Evolutionary conservation across 2,329 filamentous ascomycete genomes (phyloP).

Genomic region (Epichloe bromicola): DNA sequence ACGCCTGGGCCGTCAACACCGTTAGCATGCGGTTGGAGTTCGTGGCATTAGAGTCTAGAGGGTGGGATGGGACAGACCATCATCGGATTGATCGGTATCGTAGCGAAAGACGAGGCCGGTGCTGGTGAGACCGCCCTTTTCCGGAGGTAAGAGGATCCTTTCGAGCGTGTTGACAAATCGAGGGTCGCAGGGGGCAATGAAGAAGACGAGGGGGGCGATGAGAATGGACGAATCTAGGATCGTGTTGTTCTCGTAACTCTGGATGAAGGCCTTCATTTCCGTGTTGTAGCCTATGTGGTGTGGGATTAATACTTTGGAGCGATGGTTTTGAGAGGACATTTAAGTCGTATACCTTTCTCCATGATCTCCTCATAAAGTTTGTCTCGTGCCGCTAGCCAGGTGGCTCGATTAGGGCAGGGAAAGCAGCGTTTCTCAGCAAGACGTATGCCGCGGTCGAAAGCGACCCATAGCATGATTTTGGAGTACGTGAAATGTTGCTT

Average conservation of each 20-base stretch:
- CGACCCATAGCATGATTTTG: constrained; percentile 77
- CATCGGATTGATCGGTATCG: constrained; percentile 53
- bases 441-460: constrained; percentile 61
- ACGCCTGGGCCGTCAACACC: constrained; percentile 37
- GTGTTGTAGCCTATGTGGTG: constrained; percentile 40
- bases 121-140: constrained; percentile 63
- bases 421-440: constrained; percentile 64
- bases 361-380: constrained; percentile 62
- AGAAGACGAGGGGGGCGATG: constrained; percentile 68
- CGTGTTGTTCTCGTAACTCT: constrained; percentile 61
- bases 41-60: too few species aligned
- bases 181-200: constrained; percentile 65
- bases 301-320: not conserved
- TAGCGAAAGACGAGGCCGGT: constrained; percentile 67
- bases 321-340: not conserved
- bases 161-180: constrained; percentile 62
- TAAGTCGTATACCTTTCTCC: constrained; percentile 40
- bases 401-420: constrained; percentile 54
- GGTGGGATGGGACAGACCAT: constrained; percentile 34
- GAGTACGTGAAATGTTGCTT: constrained; percentile 71
- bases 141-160: constrained; percentile 55
- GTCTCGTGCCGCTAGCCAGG: constrained; percentile 56
- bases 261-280: constrained; percentile 56
- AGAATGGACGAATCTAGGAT: constrained; percentile 62
- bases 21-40: not conserved